A percentile compares a stretch with the other conserved stretches of the same genome.
Conservation (phyloP, 2,329 filamentous ascomycete genomes). For the Zymoseptoria tritici region DNA sequence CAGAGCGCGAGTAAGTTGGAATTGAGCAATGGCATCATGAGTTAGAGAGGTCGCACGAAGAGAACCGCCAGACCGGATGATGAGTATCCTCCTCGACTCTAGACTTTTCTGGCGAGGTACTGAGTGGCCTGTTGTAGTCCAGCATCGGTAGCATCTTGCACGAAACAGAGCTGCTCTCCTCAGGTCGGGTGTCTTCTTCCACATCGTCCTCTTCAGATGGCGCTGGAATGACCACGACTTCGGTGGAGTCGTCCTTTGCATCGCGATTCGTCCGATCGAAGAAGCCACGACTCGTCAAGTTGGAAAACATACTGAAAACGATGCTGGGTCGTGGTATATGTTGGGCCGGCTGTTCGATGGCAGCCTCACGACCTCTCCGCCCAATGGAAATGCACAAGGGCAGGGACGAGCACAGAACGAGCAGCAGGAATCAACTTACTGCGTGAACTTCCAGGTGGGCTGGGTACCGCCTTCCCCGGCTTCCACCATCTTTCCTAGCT, state of each 20-base stretch:
- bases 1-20: neutral
- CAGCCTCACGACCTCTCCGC: neutral
- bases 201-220: neutral
- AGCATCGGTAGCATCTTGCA: neutral
- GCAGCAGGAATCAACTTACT: constrained; percentile 54
- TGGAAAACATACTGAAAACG: neutral
- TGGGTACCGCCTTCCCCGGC: constrained; percentile 68
- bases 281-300: neutral
- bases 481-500: constrained; percentile 74
- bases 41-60: neutral
- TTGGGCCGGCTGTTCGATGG: neutral
- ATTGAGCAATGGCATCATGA: neutral
- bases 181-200: neutral
- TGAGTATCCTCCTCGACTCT: neutral
- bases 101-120: neutral
- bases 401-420: neutral
- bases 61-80: neutral
- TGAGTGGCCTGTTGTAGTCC: neutral
- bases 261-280: neutral
- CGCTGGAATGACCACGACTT: neutral
- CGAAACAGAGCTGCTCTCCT: neutral
- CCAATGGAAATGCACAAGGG: neutral
- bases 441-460: constrained; percentile 99
- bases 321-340: neutral
- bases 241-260: neutral